phyloP scores from a whole-genome alignment of 306 rosid genomes.

The Pyrus pyrifolia region DNA sequence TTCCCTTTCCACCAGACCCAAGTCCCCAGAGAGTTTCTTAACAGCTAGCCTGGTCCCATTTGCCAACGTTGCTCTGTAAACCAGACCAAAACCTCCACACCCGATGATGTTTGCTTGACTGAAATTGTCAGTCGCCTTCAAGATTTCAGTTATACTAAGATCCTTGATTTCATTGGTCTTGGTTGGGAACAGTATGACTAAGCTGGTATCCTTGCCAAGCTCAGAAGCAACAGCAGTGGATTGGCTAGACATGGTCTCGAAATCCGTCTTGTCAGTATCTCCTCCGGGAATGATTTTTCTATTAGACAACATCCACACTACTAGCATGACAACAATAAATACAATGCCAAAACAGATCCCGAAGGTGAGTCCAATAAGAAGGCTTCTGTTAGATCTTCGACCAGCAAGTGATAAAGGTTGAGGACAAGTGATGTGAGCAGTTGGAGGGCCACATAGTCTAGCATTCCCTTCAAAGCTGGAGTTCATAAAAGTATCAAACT shows the following conservation, averaged over 20 bases:
- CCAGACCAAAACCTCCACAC: conserved; percentile 96
- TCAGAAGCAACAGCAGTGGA: conserved; percentile 55
- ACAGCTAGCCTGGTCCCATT: conserved; percentile 70
- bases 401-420: conserved; percentile 9
- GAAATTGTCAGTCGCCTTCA: conserved; percentile 86
- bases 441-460: conserved; percentile 50
- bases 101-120: conserved; percentile 86
- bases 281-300: conserved; percentile 80
- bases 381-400: conserved; percentile 34
- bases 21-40: conserved; percentile 90
- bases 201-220: conserved; percentile 56
- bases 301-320: conserved; percentile 72
- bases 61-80: conserved; percentile 73
- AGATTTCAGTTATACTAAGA: conserved; percentile 66
- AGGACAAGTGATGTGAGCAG: conserved; percentile 51
- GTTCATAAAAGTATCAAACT: conserved; percentile 63
- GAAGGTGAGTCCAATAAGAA: conserved; percentile 37
- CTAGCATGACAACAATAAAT: conserved; percentile 35
- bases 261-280: conserved; percentile 57
- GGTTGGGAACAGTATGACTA: conserved; percentile 74
- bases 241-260: conserved; percentile 50
- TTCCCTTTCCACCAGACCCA: conserved; percentile 94
- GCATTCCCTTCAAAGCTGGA: conserved; percentile 69
- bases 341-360: conserved; percentile 42
- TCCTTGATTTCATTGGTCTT: conserved; percentile 58